Percentiles rank a stretch among this genome's conserved stretches.
Conservation (phyloP, 2,329 filamentous ascomycete genomes). For the Septoria linicola region DNA sequence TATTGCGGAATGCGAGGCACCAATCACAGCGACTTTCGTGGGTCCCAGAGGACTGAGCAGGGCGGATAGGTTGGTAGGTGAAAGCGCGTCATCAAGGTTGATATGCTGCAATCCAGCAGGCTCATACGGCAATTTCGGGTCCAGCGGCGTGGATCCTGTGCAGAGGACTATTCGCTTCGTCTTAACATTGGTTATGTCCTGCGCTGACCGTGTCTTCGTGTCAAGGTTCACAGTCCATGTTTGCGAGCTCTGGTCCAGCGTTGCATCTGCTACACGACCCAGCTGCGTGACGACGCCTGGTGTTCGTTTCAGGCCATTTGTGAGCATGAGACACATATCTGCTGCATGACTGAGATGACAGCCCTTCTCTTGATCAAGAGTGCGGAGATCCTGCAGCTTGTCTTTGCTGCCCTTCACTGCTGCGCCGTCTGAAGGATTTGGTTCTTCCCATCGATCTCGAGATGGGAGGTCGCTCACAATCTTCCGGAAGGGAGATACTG, state of each 20-base stretch:
- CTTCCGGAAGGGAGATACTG: constrained; percentile 53
- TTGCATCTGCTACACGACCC: constrained; percentile 43
- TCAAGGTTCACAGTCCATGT: constrained; percentile 42
- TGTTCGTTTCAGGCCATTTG: constrained; percentile 46
- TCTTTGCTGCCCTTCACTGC: constrained; percentile 44
- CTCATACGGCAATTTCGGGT: constrained; percentile 45
- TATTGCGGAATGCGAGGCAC: constrained; percentile 63
- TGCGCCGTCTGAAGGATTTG: constrained; percentile 31
- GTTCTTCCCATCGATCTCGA: constrained; percentile 32
- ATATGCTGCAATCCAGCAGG: constrained; percentile 45
- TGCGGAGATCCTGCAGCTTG: constrained; percentile 54
- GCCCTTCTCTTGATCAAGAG: constrained; percentile 56
- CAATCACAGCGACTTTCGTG: constrained; percentile 57
- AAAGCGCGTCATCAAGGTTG: constrained; percentile 57
- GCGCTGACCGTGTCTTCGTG: constrained; percentile 28
- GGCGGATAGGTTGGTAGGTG: constrained; percentile 50
- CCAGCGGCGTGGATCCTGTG: constrained; percentile 56
- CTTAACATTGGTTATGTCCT: constrained; percentile 39
- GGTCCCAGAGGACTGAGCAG: constrained; percentile 41
- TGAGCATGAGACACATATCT: constrained; percentile 53
- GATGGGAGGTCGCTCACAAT: constrained; percentile 50
- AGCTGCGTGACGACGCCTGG: constrained; percentile 43
- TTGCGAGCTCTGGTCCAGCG: constrained; percentile 40
- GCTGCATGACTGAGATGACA: constrained; percentile 59
- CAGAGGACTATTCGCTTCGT: constrained; percentile 54